Base-by-base conservation (phyloP, 352 stramenopile genomes). In the Globisporangium viniferum region DNA sequence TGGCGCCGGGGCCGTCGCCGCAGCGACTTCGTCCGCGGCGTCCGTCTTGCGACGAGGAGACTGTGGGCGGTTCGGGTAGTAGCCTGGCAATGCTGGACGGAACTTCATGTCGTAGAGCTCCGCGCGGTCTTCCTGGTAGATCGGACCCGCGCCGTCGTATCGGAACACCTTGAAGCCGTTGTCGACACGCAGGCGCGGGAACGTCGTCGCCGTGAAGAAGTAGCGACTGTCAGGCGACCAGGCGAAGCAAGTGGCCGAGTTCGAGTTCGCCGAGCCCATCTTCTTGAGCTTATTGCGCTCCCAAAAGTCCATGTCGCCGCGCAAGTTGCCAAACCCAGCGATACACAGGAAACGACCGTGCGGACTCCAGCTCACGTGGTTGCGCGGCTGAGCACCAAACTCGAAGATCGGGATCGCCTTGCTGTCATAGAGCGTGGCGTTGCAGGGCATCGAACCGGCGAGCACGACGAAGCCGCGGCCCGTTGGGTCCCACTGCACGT, bases 151-250 rank as follows among this genome's bases (percentile, higher is more conserved):
- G 51, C 98, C 97, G 76, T 99, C 97, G 79, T 99, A 99, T 59
- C 88, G 88, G 80, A 98, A 99, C 5, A 99, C 69, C 73, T 97
- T 94, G 31, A 99, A 94, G 59, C 95, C 94, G 76, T 99, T 99
- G 76, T 99, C 97, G 10, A 99, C 97, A 81, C 98, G 98, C 84
- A 99, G 97, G 53, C 97, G 90, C n/a, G 97, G 97, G 67, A 97
- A 98, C 22, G 94, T 98, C 24, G 97, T 99, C 22, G 92, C 94
- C 46, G 97, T 98, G 46, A 97, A 74, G 70, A 99, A 99, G 77
- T 96, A 97, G 53, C 95, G 84, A 51, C 88, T 97, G 74, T 99
- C 95, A 2, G 98, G 96, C 22, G 90, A 97, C 98, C 98, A 99
- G 22, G 80, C 71, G 39, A 91, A 94, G 31, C 73, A 84, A 12